phyloP scores from a whole-genome alignment of 1,284 basidiomycete genomes.

The Ganoderma sinense region DNA sequence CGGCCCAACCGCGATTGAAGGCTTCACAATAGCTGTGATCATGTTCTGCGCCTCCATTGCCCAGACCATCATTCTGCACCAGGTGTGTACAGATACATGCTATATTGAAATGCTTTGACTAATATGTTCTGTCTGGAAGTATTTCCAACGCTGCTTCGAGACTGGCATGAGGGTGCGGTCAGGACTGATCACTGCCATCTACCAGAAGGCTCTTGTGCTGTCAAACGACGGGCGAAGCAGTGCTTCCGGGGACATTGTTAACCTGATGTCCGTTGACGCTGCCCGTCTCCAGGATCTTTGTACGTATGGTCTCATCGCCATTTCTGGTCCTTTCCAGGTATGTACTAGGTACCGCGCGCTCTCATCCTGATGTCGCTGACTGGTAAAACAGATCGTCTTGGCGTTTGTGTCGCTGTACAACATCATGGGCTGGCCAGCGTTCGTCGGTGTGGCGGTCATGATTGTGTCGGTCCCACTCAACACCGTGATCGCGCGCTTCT shows the following conservation, averaged over 20 bases:
- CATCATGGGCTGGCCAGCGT: constrained; percentile 91
- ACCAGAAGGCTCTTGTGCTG: constrained; percentile 86
- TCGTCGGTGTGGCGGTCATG: constrained; percentile 95
- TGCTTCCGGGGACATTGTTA: constrained; percentile 92
- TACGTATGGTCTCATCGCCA: constrained; percentile 77
- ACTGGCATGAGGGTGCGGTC: constrained; percentile 94
- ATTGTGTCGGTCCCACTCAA: constrained; percentile 84
- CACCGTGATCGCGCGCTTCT: constrained; percentile 75
- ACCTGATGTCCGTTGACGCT: constrained; percentile 90
- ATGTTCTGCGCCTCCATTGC: constrained; percentile 84
- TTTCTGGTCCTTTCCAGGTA: constrained; percentile 78
- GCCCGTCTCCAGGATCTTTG: constrained; percentile 89
- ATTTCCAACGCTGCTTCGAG: constrained; percentile 84
- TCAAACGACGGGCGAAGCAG: constrained; percentile 86
- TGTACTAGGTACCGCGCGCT: constrained; percentile 1
- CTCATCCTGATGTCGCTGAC: neutral
- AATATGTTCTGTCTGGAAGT: constrained; percentile 49
- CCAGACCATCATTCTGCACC: constrained; percentile 89
- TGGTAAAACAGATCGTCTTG: constrained; percentile 69
- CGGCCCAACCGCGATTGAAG: constrained; percentile 54
- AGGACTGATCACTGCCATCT: constrained; percentile 87
- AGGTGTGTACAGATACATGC: constrained; percentile 53
- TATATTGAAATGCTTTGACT: neutral
- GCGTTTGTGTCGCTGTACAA: constrained; percentile 92
- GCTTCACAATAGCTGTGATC: constrained; percentile 77